These are phyloP conservation scores for Pisolithus tinctorius DNA, from an alignment of 768 basidiomycete species.

Conservation along the genomic window DNA sequence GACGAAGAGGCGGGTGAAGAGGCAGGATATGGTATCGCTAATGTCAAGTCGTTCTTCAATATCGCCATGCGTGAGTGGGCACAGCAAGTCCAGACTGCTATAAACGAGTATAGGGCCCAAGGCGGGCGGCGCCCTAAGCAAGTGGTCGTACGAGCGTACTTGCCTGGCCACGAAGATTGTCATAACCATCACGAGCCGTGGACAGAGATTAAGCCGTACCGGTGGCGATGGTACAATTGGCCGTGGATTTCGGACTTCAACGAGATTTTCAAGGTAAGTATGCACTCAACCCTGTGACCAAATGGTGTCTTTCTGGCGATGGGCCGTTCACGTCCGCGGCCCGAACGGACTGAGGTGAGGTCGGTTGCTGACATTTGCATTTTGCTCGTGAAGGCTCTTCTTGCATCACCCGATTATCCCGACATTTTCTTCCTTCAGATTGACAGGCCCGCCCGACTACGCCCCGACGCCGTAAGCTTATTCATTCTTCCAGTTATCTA, in stretches of 20 bases:
- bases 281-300: not conserved
- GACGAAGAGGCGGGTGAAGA: slow-evolving; percentile 24
- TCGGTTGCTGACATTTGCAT: slow-evolving; percentile 2
- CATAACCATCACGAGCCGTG: slow-evolving; percentile 43
- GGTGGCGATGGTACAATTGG: slow-evolving; percentile 60
- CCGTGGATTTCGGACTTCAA: slow-evolving; percentile 53
- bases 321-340: not conserved
- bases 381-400: slow-evolving; percentile 29
- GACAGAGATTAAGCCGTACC: slow-evolving; percentile 36
- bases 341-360: too few species aligned
- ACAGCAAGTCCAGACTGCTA: slow-evolving; percentile 38
- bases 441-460: slow-evolving; percentile 52
- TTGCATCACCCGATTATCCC: slow-evolving; percentile 38
- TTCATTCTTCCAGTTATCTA: not conserved
- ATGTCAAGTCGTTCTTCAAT: slow-evolving; percentile 51
- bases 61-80: slow-evolving; percentile 55
- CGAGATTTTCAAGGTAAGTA: slow-evolving; percentile 47
- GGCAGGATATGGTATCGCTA: slow-evolving; percentile 43
- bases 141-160: slow-evolving; percentile 53
- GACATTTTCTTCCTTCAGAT: slow-evolving; percentile 55
- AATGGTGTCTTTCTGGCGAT: not conserved
- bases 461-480: slow-evolving; percentile 56
- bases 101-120: slow-evolving; percentile 28
- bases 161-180: slow-evolving; percentile 63
- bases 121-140: slow-evolving; percentile 29